phyloP scores from a whole-genome alignment of 106 monocot genomes.

The Allium cepa region DNA sequence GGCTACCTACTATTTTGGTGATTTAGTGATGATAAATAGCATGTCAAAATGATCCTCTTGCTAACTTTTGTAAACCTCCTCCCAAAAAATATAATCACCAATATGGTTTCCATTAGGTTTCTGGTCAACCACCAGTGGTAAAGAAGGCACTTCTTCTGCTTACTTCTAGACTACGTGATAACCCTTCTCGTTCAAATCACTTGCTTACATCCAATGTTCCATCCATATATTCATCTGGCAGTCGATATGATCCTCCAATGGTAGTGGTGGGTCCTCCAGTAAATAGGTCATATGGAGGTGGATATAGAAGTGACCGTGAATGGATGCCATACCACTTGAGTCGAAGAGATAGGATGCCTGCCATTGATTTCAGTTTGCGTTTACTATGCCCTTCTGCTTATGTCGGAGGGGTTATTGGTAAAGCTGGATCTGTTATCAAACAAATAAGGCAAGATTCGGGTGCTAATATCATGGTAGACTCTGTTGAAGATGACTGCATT shows the following conservation, averaged over 20 bases:
- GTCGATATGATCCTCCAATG: constrained; percentile 32
- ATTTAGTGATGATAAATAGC: too few species aligned
- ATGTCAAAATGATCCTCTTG: too few species aligned
- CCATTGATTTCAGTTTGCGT: constrained; percentile 70
- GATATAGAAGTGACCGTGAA: constrained; percentile 69
- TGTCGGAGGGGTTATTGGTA: constrained; percentile 94
- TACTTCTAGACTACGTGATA: constrained; percentile 79
- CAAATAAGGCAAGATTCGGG: constrained; percentile 79
- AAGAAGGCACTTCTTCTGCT: constrained; percentile 78
- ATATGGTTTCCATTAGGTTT: constrained; percentile 37
- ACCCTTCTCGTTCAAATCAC: constrained; percentile 86
- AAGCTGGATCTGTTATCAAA: constrained; percentile 66
- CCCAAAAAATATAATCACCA: too few species aligned
- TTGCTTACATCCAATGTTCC: constrained; percentile 43
- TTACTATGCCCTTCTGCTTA: constrained; percentile 67
- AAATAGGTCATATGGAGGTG: constrained; percentile 57
- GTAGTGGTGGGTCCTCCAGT: constrained; percentile 47
- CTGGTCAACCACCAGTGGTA: constrained; percentile 66
- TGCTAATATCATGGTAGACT: constrained; percentile 59
- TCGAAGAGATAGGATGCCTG: constrained; percentile 65
- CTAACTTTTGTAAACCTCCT: too few species aligned
- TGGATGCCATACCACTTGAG: constrained; percentile 56
- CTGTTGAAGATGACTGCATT: constrained; percentile 61
- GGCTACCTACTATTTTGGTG: too few species aligned
- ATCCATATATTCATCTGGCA: constrained; percentile 21